Base-by-base conservation (phyloP, 2,329 filamentous ascomycete genomes). In the Alternaria arbusti region DNA sequence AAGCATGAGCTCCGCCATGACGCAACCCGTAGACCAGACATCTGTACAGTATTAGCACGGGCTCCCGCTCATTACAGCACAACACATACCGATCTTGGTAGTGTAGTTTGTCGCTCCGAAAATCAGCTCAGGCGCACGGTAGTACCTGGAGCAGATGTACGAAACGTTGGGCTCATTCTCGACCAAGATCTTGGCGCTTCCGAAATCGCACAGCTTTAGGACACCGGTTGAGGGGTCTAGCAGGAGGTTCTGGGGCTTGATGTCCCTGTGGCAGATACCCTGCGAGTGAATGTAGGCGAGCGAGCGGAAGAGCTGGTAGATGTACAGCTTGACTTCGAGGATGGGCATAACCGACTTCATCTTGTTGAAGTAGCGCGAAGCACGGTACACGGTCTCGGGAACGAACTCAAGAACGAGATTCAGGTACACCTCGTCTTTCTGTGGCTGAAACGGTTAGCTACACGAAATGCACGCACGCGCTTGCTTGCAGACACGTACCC, bases 321-420 rank as follows among this genome's bases (percentile, higher is more conserved):
- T 99, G 86, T 98, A 99, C 67, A 99, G 91, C 86, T 99, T 99
- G 80, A 98, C 94, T 83, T 99, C 96, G 74, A 99, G 89, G 74
- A 95, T 97, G 15, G 96, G 96, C 96, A 99, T 99, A 57, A 95
- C 97, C 7, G 94, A 97, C 89, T 98, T 99, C 91, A 98, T 91
- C 86, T 99, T 99, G 87, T 96, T 98, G 88, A 99, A 99, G 85
- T 97, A 98, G 76, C 96, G 91, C 68, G 96, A 98, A 46, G 96
- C 96, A 77, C 96, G 91, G 83, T 99, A 99, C 55, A 99, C 96
- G 12, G 96, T 99, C 85, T 99, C 96, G 54, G 96, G 96, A 54
- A 99, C 96, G 76, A 94, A 99, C 81, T 99, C 96, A 81, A 98
- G 93, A 56, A 99, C 95, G 65, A 99, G 88, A 79, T 99, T 99